These are phyloP conservation scores for Musa balbisiana DNA, from an alignment of 202 grass and related monocot genomes.

Conservation along the genomic window DNA sequence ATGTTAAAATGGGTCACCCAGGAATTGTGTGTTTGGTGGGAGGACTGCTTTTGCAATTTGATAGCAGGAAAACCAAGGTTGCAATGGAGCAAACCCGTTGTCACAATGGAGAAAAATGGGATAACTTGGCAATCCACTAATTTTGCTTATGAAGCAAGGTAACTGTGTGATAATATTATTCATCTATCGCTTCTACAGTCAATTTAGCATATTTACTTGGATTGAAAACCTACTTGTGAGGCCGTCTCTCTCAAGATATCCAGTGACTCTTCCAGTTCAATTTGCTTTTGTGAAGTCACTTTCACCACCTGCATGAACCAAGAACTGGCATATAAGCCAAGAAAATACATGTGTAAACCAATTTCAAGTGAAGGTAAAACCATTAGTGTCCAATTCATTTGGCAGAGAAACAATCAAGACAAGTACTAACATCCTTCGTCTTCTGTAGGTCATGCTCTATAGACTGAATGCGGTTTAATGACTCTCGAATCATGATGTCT, in stretches of 20 bases:
- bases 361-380: not conserved
- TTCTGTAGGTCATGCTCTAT: slow-evolving; percentile 38
- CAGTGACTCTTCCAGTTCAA: slow-evolving; percentile 26
- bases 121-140: not conserved
- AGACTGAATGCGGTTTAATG: slow-evolving; percentile 36
- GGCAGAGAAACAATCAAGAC: not conserved
- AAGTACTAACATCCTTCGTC: slow-evolving; percentile 34
- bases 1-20: not conserved
- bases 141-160: not conserved
- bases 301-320: slow-evolving; percentile 31
- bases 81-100: not conserved
- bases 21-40: not conserved
- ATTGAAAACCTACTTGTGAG: slow-evolving; percentile 25
- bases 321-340: not conserved
- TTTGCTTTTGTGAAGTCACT: slow-evolving; percentile 32
- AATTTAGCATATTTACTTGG: not conserved
- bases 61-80: not conserved
- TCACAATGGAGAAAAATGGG: slow-evolving; percentile 4
- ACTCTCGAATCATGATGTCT: slow-evolving; percentile 34
- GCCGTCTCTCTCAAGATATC: slow-evolving; percentile 29
- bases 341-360: not conserved
- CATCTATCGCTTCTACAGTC: not conserved
- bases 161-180: not conserved
- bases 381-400: not conserved
- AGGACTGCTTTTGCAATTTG: not conserved